phyloP scores from a whole-genome alignment of 768 basidiomycete genomes.

The Mycena latifolia region DNA sequence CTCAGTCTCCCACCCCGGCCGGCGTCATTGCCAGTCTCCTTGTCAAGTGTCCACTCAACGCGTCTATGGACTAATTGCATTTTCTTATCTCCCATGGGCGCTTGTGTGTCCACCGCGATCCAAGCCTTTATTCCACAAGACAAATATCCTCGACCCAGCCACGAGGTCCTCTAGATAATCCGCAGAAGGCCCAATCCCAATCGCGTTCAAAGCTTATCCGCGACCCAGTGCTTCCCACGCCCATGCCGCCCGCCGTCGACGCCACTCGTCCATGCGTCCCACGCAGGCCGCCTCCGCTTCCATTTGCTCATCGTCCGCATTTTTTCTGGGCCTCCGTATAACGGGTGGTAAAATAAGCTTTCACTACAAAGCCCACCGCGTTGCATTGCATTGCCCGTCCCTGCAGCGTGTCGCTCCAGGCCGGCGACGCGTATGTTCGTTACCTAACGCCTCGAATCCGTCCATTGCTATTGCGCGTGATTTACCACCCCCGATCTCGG shows the following conservation, averaged over 20 bases:
- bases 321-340: constrained; percentile 19
- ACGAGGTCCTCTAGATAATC: constrained; percentile 35
- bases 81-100: constrained; percentile 5
- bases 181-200: neutral
- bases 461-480: too few relatives aligned
- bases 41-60: neutral
- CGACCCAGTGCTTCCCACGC: neutral
- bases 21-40: too few relatives aligned
- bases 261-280: neutral
- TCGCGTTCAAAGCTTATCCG: constrained; percentile 25
- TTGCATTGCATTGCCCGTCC: too few relatives aligned
- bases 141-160: neutral
- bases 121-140: constrained; percentile 17
- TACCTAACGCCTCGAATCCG: neutral
- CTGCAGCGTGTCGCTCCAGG: too few relatives aligned
- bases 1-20: too few relatives aligned
- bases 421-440: neutral
- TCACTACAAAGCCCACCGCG: neutral
- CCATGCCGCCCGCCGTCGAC: too few relatives aligned
- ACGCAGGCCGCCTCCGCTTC: neutral
- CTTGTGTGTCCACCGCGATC: neutral
- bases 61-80: neutral
- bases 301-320: constrained; percentile 15
- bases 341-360: constrained; percentile 23
- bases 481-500: neutral